Evolutionary conservation across 208 protist genomes (phyloP), one percentile per base, ranked within the genome.

Genomic region (Acanthamoeba sp.): DNA sequence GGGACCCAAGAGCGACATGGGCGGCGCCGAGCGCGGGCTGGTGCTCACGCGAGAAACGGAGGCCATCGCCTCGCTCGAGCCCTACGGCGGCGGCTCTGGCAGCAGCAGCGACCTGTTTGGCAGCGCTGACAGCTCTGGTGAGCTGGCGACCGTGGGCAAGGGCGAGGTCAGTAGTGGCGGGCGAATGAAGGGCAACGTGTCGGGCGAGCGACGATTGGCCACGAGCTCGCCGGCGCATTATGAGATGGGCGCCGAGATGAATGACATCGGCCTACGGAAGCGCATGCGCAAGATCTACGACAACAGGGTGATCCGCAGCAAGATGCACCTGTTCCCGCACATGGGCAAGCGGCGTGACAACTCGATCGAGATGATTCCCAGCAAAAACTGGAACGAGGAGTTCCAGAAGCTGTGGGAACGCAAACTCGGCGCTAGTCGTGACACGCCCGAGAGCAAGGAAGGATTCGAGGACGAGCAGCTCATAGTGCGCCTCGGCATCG

Each of bases 391-490:
- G 76, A 85, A 85, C 32, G 42, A 59, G 38, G 76, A 85, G 45
- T 85, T 85, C 40, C 76, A 85, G 29, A 57, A 85, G 76, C 29
- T 85, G 42, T 85, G 76, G 76, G 76, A 85, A 27, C 36, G 76
- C 42, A 85, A 85, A 42, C 76, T 85, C 24, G 40, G 45, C 45
- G 76, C 76, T 0, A 85, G 76, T n/a, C 36, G 27, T 5, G 45
- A 29, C n/a, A 57, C 38, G 12, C 24, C 45, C 42, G 76, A 85
- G 42, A 85, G 76, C 76, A 85, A 32, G 76, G 42, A 85, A 24
- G 36, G 76, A 29, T 85, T 85, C 76, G 76, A 85, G 20, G 27
- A 62, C 84, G 84, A 91, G 52, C 57, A 91, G 84, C 84, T 91
- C 5, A 10, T 85, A 1, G 76, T 91, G 4, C 84, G 84, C 9